Evolutionary conservation across 2,329 filamentous ascomycete species (phyloP).

Genomic region (Ceratocystis cubensis): DNA sequence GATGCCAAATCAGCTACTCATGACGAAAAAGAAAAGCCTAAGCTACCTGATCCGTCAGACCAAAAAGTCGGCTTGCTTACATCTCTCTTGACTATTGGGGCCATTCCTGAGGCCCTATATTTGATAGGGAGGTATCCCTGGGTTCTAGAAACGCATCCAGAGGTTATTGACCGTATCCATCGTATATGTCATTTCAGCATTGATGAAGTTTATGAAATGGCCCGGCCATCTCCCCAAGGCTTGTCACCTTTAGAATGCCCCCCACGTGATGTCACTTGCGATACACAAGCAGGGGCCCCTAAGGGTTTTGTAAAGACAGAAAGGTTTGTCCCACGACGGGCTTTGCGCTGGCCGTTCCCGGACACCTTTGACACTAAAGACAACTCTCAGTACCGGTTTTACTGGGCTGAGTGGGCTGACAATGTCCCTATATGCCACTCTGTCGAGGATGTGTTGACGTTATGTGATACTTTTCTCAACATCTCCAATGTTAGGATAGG

Average conservation of each 20-base stretch:
- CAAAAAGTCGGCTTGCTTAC: conserved; percentile 80
- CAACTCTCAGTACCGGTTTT: conserved; percentile 74
- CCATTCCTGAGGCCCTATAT: conserved; percentile 83
- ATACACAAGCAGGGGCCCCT: conserved; percentile 54
- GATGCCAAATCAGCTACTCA: conserved; percentile 27
- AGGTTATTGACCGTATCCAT: conserved; percentile 67
- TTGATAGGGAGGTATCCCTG: conserved; percentile 87
- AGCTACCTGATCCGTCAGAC: conserved; percentile 60
- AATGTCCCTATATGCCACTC: conserved; percentile 84
- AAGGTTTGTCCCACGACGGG: conserved; percentile 49
- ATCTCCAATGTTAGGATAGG: conserved; percentile 82
- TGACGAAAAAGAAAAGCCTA: conserved; percentile 40
- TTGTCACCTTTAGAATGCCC: conserved; percentile 7
- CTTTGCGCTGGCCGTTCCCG: conserved; percentile 70
- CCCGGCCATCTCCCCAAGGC: conserved; percentile 5
- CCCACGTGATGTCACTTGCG: conserved; percentile 27
- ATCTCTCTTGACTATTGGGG: conserved; percentile 78
- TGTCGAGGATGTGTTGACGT: conserved; percentile 78
- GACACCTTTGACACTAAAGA: conserved; percentile 66
- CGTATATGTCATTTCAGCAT: conserved; percentile 75
- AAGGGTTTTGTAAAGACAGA: conserved; percentile 56
- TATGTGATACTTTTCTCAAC: conserved; percentile 75
- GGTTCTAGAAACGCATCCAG: conserved; percentile 73
- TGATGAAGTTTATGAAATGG: conserved; percentile 49
- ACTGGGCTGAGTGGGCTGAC: conserved; percentile 95